Evolutionary conservation across 192 early-diverging fungal genomes (phyloP).

Genomic region (Umbelopsis sp.): DNA sequence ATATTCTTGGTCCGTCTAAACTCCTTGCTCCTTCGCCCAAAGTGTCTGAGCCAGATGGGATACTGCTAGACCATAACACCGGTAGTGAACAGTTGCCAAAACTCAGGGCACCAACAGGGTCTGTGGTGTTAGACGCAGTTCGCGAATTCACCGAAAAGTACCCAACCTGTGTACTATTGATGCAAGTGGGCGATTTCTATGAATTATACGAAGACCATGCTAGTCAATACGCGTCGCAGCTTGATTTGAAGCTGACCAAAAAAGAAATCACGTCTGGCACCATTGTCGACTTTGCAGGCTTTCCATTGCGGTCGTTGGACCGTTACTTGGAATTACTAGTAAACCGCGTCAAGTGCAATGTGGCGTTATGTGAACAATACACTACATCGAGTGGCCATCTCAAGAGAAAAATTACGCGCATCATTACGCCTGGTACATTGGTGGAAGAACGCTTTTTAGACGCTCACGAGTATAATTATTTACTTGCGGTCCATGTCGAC

Average conservation of each 20-base stretch:
- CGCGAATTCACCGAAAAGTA: constrained; percentile 59
- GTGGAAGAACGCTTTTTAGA: constrained; percentile 76
- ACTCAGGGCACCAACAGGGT: constrained; percentile 27
- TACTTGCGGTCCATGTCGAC: constrained; percentile 57
- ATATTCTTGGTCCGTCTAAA: background rate
- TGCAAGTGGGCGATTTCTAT: constrained; percentile 82
- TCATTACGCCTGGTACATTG: constrained; percentile 86
- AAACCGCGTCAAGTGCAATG: constrained; percentile 53
- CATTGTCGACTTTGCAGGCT: constrained; percentile 70
- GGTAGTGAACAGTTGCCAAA: background rate
- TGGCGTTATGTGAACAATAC: constrained; percentile 76
- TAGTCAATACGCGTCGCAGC: constrained; percentile 59
- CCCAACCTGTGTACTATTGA: constrained; percentile 69
- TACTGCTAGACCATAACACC: too few species aligned
- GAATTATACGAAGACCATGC: constrained; percentile 82
- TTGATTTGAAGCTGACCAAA: constrained; percentile 72
- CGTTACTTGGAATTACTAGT: constrained; percentile 71
- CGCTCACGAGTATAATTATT: constrained; percentile 72
- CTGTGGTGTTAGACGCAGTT: constrained; percentile 47
- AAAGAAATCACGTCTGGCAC: constrained; percentile 60
- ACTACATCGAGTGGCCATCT: constrained; percentile 47
- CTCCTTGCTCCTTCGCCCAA: too few species aligned
- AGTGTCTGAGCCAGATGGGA: too few species aligned
- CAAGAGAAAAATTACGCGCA: constrained; percentile 70
- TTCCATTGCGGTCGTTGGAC: constrained; percentile 65